These are phyloP conservation scores for Crotalaria pallida DNA, from an alignment of 306 rosid genomes.

Conservation along the genomic window DNA sequence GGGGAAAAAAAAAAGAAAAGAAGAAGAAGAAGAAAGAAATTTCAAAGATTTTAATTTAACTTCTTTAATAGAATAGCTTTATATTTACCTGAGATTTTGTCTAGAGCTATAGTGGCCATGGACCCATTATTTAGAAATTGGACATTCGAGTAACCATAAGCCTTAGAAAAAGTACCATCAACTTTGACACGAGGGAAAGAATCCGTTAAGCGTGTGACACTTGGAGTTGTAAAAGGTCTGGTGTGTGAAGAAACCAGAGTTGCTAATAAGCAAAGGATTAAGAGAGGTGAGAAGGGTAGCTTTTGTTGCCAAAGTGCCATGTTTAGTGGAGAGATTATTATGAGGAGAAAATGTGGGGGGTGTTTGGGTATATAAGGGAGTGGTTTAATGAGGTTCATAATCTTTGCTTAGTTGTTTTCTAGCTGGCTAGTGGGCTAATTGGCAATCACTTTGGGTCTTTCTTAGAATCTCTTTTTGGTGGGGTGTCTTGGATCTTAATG, in stretches of 20 bases:
- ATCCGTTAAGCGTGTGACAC: conserved; percentile 61
- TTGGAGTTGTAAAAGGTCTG: conserved; percentile 51
- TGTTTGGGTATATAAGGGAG: conserved; percentile 39
- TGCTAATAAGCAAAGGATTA: conserved; percentile 37
- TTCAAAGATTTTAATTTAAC: not conserved
- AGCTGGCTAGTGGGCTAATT: conserved; percentile 55
- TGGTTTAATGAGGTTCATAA: conserved; percentile 26
- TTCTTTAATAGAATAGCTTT: not conserved
- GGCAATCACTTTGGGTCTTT: conserved; percentile 24
- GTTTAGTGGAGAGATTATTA: not conserved
- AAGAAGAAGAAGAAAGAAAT: not conserved
- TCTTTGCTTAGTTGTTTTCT: conserved; percentile 70
- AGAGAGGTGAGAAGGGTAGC: conserved; percentile 22
- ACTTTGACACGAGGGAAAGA: conserved; percentile 55
- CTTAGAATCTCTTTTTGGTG: conserved; percentile 22
- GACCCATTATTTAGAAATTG: conserved; percentile 63
- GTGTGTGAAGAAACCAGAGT: conserved; percentile 41
- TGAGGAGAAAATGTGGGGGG: conserved; percentile 9
- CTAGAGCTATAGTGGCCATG: conserved; percentile 68
- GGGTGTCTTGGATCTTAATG: conserved; percentile 33
- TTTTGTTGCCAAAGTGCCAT: conserved; percentile 51
- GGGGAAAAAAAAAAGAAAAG: not conserved
- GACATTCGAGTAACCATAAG: conserved; percentile 64
- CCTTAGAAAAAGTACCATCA: conserved; percentile 42
- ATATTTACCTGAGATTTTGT: conserved; percentile 62